Evolutionary conservation across 2,329 filamentous ascomycete species (phyloP).

Genomic region (Elsinoe necatrix): DNA sequence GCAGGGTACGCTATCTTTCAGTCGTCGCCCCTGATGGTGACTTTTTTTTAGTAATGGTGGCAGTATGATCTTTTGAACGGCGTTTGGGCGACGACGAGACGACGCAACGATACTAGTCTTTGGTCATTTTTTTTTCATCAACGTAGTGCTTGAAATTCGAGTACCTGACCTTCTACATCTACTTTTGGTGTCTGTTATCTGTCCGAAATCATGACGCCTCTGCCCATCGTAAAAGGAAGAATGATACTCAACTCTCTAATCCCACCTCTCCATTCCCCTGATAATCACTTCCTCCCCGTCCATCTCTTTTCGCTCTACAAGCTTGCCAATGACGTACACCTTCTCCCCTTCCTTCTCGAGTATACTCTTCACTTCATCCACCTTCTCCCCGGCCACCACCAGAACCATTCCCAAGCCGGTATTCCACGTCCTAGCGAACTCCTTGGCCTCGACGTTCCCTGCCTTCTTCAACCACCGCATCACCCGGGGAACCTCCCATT

Average conservation of each 20-base stretch:
- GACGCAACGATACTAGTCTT: conserved; percentile 1
- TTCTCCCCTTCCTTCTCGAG: conserved; percentile 64
- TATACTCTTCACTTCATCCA: conserved; percentile 49
- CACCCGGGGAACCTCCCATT: conserved; percentile 69
- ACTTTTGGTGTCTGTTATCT: neutral
- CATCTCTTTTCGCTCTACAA: conserved; percentile 48
- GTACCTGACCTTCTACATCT: neutral
- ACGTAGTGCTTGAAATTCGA: neutral
- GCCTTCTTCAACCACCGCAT: conserved; percentile 77
- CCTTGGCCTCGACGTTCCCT: conserved; percentile 61
- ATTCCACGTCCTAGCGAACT: conserved; percentile 94
- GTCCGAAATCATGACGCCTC: neutral
- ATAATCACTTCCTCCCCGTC: conserved; percentile 52
- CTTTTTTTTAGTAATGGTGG: too few relatives aligned
- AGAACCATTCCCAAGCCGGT: conserved; percentile 90
- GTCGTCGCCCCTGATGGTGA: neutral
- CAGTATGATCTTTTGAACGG: neutral
- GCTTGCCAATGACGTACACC: conserved; percentile 65
- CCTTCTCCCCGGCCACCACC: conserved; percentile 61
- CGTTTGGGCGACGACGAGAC: conserved; percentile 7
- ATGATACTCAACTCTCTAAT: too few relatives aligned
- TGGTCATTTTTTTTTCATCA: neutral
- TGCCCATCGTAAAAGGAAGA: neutral
- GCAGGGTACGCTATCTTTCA: neutral
- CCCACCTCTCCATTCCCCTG: conserved; percentile 48